phyloP scores from a whole-genome alignment of 1,284 basidiomycete genomes.

The Fomitopsis betulina region DNA sequence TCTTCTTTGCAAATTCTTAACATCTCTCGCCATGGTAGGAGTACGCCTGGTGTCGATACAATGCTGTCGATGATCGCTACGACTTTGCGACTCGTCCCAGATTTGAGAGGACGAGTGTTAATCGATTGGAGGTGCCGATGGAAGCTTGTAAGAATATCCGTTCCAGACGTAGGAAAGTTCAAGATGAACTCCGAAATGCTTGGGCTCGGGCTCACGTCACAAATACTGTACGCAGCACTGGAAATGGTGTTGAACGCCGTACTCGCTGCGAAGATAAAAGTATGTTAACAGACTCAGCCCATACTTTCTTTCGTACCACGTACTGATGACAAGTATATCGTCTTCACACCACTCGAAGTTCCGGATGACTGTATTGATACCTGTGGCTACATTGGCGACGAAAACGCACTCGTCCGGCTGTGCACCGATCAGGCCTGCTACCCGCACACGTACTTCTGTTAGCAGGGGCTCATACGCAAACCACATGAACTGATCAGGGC shows the following conservation, averaged over 20 bases:
- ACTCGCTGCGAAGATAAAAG: neutral
- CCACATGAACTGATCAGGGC: slow-evolving; percentile 60
- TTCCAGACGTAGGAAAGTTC: neutral
- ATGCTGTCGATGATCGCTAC: slow-evolving; percentile 77
- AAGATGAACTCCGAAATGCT: neutral
- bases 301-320: neutral
- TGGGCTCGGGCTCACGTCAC: neutral
- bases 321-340: slow-evolving; percentile 43
- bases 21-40: slow-evolving; percentile 76
- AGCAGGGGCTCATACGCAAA: slow-evolving; percentile 24
- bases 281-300: neutral
- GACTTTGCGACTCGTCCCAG: slow-evolving; percentile 31
- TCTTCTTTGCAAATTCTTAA: slow-evolving; percentile 61
- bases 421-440: slow-evolving; percentile 63
- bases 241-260: neutral
- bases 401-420: slow-evolving; percentile 61
- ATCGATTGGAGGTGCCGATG: neutral
- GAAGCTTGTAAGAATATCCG: neutral
- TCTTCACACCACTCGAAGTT: slow-evolving; percentile 53
- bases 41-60: slow-evolving; percentile 60
- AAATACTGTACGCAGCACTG: neutral
- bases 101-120: neutral
- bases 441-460: slow-evolving; percentile 14
- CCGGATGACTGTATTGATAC: slow-evolving; percentile 59
- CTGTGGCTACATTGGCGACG: slow-evolving; percentile 63